Conservation (phyloP, 2,329 filamentous ascomycete species). For the Alternaria tenuissima region DNA sequence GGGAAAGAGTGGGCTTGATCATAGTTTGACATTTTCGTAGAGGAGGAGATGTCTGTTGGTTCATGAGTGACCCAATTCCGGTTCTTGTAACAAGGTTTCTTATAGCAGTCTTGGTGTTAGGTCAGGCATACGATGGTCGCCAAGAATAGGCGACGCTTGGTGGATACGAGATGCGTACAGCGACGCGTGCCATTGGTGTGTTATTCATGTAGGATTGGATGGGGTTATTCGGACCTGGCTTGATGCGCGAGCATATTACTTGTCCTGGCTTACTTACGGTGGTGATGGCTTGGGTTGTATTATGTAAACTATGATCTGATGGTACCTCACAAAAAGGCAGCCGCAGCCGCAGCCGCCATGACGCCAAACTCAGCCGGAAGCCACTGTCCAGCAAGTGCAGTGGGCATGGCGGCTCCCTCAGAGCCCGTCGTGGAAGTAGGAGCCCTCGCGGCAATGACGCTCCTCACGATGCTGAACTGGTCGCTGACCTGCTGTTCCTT, state of each 20-base stretch:
- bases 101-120: not conserved
- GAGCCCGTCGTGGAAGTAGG: slow-evolving; percentile 25
- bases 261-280: not conserved
- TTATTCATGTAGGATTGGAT: not conserved
- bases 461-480: slow-evolving; percentile 41
- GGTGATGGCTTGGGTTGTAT: not conserved
- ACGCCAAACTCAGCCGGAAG: slow-evolving; percentile 35
- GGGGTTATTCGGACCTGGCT: not conserved
- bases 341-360: slow-evolving; percentile 40
- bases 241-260: not conserved
- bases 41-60: not conserved
- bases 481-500: slow-evolving; percentile 44
- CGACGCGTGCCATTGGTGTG: not conserved
- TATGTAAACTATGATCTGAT: not conserved
- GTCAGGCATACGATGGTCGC: not conserved
- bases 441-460: slow-evolving; percentile 26
- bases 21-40: not conserved
- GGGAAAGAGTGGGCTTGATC: slow-evolving; percentile 3
- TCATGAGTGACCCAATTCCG: not conserved
- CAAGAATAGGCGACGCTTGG: not conserved
- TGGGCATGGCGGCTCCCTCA: slow-evolving; percentile 31
- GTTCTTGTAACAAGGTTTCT: not conserved
- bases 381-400: slow-evolving; percentile 24
- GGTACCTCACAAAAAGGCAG: slow-evolving; percentile 32
- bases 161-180: not conserved